Percentiles rank a stretch among this genome's conserved stretches.
Conservation (phyloP, 2,329 filamentous ascomycete genomes). For the Paracoccidioides brasiliensis region DNA sequence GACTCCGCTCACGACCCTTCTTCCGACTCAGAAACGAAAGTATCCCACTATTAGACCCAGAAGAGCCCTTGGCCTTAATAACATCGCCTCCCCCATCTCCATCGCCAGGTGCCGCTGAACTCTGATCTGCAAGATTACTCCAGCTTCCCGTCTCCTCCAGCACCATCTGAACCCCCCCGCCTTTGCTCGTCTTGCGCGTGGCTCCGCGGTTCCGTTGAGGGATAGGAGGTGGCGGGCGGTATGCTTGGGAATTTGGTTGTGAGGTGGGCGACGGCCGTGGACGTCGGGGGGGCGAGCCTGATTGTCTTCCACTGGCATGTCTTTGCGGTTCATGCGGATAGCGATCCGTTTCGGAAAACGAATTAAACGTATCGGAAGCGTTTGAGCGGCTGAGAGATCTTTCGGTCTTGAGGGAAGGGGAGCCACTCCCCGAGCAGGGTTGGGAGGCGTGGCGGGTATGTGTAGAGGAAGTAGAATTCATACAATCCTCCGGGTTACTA, state of each 20-base stretch:
- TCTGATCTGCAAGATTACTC: conserved; percentile 79
- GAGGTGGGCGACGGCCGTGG: conserved; percentile 12
- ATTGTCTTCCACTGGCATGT: not conserved
- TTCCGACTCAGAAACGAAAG: conserved; percentile 82
- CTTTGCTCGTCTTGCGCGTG: conserved; percentile 60
- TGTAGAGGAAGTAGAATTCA: conserved; percentile 17
- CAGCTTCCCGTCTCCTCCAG: conserved; percentile 81
- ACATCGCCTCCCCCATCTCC: conserved; percentile 33
- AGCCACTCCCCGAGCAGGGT: conserved; percentile 20
- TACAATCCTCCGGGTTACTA: conserved; percentile 29
- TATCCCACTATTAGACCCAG: conserved; percentile 57
- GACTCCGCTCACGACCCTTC: conserved; percentile 79
- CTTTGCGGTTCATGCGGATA: not conserved
- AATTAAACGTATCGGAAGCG: conserved; percentile 18
- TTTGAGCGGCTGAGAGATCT: conserved; percentile 18
- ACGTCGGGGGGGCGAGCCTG: conserved; percentile 14
- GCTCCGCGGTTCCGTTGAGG: conserved; percentile 42
- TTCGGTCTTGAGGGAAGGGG: conserved; percentile 21
- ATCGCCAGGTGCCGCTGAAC: conserved; percentile 58
- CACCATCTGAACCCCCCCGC: conserved; percentile 80
- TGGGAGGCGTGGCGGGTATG: conserved; percentile 28
- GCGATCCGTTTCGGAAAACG: conserved; percentile 16
- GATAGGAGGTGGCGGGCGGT: conserved; percentile 24
- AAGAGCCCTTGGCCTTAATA: conserved; percentile 39
- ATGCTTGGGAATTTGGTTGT: conserved; percentile 21